Evolutionary conservation across 2,329 filamentous ascomycete species (phyloP).

Genomic region (Pyrenochaeta sp.): DNA sequence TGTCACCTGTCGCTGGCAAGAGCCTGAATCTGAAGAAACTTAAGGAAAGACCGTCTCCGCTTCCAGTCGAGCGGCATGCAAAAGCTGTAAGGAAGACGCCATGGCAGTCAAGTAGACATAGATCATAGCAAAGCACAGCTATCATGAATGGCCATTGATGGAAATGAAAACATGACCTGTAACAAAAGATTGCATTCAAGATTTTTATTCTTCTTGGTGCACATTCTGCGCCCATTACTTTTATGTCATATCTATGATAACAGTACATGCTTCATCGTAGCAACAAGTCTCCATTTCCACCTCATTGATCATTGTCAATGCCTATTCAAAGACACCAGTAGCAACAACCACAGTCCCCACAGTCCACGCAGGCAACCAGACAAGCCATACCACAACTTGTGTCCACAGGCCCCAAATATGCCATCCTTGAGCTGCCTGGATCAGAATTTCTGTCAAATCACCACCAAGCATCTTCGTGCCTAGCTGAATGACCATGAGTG

Average conservation of each 20-base stretch:
- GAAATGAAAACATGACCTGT: conserved; percentile 11
- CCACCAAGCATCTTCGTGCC: conserved; percentile 31
- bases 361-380: conserved; percentile 95
- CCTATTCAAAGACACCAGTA: conserved; percentile 26
- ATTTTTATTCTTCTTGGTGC: neutral
- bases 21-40: neutral
- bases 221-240: neutral
- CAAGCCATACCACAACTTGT: conserved; percentile 87
- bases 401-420: conserved; percentile 90
- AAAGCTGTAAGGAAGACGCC: conserved; percentile 10
- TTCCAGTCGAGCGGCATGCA: conserved; percentile 3
- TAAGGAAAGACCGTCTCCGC: conserved; percentile 2
- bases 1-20: neutral
- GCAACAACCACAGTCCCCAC: conserved; percentile 57
- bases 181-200: neutral
- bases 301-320: neutral
- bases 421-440: conserved; percentile 85
- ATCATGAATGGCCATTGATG: conserved; percentile 16
- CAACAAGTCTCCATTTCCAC: neutral
- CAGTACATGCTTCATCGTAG: too few relatives aligned
- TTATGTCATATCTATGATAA: neutral
- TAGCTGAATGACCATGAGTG: conserved; percentile 40
- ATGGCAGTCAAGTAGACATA: conserved; percentile 26
- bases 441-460: conserved; percentile 66
- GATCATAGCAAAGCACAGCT: conserved; percentile 15